These are phyloP conservation scores for Debaryomycetaceae sp. DNA, from an alignment of 1,139 yeast genomes.

Conservation along the genomic window DNA sequence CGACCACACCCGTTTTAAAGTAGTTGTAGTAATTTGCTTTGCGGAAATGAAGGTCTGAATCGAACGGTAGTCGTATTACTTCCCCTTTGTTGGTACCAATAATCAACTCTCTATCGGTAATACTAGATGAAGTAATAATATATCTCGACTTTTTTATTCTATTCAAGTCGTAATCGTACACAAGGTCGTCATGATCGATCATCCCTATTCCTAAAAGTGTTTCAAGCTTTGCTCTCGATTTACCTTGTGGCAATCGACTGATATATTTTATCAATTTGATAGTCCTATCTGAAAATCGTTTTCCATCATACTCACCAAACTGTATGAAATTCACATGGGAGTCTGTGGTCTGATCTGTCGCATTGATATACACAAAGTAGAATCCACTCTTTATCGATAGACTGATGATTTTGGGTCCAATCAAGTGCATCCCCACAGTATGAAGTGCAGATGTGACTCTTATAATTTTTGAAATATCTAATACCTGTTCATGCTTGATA, in stretches of 20 bases:
- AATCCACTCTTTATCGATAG: background rate
- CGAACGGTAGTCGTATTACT: slow-evolving; percentile 1
- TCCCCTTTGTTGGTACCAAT: slow-evolving; percentile 6
- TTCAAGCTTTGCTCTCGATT: background rate
- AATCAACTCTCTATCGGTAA: slow-evolving; percentile 2
- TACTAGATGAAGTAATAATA: slow-evolving; percentile 2
- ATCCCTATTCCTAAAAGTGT: background rate
- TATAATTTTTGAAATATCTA: background rate
- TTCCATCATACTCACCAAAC: background rate
- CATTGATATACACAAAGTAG: background rate
- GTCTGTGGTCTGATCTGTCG: background rate
- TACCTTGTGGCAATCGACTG: background rate
- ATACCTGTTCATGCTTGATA: background rate
- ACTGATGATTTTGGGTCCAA: background rate
- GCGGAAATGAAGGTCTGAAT: background rate
- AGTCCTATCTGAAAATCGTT: background rate
- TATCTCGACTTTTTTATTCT: background rate
- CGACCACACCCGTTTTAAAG: background rate
- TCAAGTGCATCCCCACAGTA: background rate
- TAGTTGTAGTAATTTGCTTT: background rate
- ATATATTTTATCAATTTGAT: background rate
- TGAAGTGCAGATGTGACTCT: background rate
- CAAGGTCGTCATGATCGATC: background rate
- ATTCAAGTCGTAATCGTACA: background rate
- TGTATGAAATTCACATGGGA: background rate